Percentiles rank a stretch among this genome's conserved stretches.
phyloP scores from a whole-genome alignment of 139 green algal species.

The Chlamydomonas eustigma region DNA sequence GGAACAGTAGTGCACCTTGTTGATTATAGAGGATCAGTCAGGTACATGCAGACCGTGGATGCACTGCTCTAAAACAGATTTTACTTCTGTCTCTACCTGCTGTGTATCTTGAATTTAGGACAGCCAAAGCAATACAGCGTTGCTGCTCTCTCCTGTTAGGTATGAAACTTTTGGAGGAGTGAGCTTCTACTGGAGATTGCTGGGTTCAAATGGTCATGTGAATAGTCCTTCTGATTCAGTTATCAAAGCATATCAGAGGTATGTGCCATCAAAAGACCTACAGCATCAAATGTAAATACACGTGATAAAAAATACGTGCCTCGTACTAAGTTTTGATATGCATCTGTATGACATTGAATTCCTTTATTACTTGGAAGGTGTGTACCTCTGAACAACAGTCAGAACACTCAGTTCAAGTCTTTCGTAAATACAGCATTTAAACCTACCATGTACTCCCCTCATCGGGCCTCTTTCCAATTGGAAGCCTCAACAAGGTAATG shows the following conservation, averaged over 20 bases:
- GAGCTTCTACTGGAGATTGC: conserved; percentile 33
- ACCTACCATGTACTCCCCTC: conserved; percentile 44
- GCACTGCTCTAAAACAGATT: not conserved
- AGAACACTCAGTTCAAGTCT: conserved; percentile 47
- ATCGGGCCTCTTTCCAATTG: conserved; percentile 30
- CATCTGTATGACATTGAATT: too few species aligned
- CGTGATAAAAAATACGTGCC: too few species aligned
- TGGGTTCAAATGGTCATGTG: conserved; percentile 14
- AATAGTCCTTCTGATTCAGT: not conserved
- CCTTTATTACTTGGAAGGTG: too few species aligned
- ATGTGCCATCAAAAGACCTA: too few species aligned
- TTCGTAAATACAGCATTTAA: conserved; percentile 37
- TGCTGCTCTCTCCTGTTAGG: not conserved
- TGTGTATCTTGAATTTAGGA: not conserved
- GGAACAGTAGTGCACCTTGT: not conserved
- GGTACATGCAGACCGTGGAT: not conserved
- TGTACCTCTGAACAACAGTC: conserved; percentile 19
- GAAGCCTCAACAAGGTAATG: too few species aligned
- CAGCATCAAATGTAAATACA: too few species aligned
- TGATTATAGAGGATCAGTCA: not conserved
- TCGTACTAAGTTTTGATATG: too few species aligned
- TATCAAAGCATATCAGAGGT: not conserved
- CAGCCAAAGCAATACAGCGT: not conserved
- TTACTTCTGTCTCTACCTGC: not conserved
- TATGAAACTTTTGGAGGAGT: conserved; percentile 27